Evolutionary conservation across 2,329 filamentous ascomycete genomes (phyloP).

Genomic region (Epichloe brachyelytri): DNA sequence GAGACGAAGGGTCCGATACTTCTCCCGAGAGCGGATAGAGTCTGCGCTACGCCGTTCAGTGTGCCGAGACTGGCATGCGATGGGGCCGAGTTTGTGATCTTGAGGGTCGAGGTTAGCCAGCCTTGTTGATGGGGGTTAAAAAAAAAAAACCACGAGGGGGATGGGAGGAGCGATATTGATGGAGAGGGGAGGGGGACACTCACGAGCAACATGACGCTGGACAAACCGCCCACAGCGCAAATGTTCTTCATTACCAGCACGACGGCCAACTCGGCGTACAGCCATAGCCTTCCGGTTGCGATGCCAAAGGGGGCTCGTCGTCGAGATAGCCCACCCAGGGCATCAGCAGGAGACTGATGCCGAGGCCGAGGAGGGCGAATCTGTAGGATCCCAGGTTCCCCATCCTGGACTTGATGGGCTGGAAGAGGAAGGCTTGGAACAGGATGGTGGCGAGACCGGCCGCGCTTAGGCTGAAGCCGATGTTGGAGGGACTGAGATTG

Average conservation of each 20-base stretch:
- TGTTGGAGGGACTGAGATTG: constrained; percentile 60
- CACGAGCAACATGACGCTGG: constrained; percentile 77
- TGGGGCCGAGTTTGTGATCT: constrained; percentile 90
- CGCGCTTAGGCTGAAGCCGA: constrained; percentile 74
- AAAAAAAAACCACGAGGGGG: no score
- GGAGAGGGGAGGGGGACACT: constrained; percentile 17
- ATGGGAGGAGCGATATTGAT: neutral
- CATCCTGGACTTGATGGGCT: constrained; percentile 60
- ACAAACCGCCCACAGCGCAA: constrained; percentile 77
- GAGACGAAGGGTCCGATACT: constrained; percentile 82
- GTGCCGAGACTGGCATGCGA: constrained; percentile 77
- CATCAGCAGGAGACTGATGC: constrained; percentile 73
- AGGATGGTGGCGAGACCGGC: constrained; percentile 75
- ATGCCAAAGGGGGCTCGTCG: constrained; percentile 39
- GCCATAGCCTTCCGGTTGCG: constrained; percentile 50
- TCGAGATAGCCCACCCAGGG: constrained; percentile 77
- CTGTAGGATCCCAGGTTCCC: constrained; percentile 83
- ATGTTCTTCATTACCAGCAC: constrained; percentile 83
- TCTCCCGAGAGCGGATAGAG: constrained; percentile 78
- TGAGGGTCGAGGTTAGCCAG: neutral
- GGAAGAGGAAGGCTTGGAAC: constrained; percentile 81
- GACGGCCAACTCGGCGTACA: constrained; percentile 70
- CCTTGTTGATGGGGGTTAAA: no score
- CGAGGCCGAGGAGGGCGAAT: constrained; percentile 64
- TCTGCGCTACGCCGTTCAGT: constrained; percentile 88